Evolutionary conservation across 768 basidiomycete species (phyloP), one percentile per base, ranked within the genome.

Genomic region (Panaeolus papilionaceus): DNA sequence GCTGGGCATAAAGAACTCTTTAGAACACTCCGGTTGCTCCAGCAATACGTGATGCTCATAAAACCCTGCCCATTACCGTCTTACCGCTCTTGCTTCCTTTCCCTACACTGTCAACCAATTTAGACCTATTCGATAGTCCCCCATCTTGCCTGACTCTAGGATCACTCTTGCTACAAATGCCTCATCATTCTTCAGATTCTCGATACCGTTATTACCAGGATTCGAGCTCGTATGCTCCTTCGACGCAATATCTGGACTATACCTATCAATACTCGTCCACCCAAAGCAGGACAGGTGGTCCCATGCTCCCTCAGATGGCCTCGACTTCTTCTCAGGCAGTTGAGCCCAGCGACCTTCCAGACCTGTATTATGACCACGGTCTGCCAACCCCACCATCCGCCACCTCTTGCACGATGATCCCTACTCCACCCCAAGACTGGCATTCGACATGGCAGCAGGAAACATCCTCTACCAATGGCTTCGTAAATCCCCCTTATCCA

Each of bases 1-100:
- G 72, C 70, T 72, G 72, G 73, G 71, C 75, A 71, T 70, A 71
- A 73, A 68, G 75, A 76, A 74, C 74, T 70, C 72, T 73, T 72
- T 49, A 49, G 47, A 49, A 49, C 47, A 49, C 20, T 49, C 47
- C 47, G 47, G 47, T 49, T 49, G 47, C 47, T 49, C 47, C 72
- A 66, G 64, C 67, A 68, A 61, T 71, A 69, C 69, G 65, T 64
- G 58, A 69, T 73, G 68, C 61, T 71, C 64, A 74, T 76, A 79
- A 76, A 78, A 75, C 69, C 64, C 66, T 62, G 67, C 62, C 63
- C 70, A 67, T 68, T 65, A 63, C 70, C 71, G 51, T 54, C 61
- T 66, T 62, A 58, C 23, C 62, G 64, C 40, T 45, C 63, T 70
- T 62, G 71, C 71, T 71, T 69, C 69, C 64, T 65, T 68, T 65